phyloP scores from a whole-genome alignment of 352 stramenopile genomes.

The Sclerospora graminicola region DNA sequence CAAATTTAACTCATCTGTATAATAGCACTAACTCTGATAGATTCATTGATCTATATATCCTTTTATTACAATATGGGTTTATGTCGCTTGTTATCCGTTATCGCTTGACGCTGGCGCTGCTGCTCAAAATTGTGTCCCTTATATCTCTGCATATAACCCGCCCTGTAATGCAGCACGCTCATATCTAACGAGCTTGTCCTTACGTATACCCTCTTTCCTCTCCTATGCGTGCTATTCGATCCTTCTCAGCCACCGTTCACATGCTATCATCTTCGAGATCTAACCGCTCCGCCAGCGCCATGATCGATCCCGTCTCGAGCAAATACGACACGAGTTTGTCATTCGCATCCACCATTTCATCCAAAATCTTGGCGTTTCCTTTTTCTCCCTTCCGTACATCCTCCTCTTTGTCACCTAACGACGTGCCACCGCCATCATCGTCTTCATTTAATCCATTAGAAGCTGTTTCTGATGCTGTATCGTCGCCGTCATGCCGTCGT shows the following conservation, averaged over 20 bases:
- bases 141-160: background rate
- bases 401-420: conserved; percentile 24
- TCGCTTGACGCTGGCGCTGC: too few relatives aligned
- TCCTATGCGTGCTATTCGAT: conserved; percentile 69
- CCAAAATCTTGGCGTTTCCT: conserved; percentile 50
- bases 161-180: too few relatives aligned
- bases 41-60: too few relatives aligned
- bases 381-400: conserved; percentile 23
- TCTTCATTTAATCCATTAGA: conserved; percentile 39
- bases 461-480: conserved; percentile 52
- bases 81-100: too few relatives aligned
- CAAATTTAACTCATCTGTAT: too few relatives aligned
- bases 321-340: conserved; percentile 81
- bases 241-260: conserved; percentile 79
- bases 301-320: conserved; percentile 78
- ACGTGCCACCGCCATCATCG: conserved; percentile 23
- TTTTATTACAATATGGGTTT: too few relatives aligned
- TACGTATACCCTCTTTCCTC: conserved; percentile 7
- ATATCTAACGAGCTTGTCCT: too few relatives aligned
- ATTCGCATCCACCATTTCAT: conserved; percentile 79
- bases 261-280: conserved; percentile 78
- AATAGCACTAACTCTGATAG: too few relatives aligned
- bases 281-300: conserved; percentile 70
- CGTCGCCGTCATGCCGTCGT: conserved; percentile 41
- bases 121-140: background rate